These are phyloP conservation scores for Heterobasidion occidentale DNA, from an alignment of 1,284 basidiomycete species.

Conservation along the genomic window DNA sequence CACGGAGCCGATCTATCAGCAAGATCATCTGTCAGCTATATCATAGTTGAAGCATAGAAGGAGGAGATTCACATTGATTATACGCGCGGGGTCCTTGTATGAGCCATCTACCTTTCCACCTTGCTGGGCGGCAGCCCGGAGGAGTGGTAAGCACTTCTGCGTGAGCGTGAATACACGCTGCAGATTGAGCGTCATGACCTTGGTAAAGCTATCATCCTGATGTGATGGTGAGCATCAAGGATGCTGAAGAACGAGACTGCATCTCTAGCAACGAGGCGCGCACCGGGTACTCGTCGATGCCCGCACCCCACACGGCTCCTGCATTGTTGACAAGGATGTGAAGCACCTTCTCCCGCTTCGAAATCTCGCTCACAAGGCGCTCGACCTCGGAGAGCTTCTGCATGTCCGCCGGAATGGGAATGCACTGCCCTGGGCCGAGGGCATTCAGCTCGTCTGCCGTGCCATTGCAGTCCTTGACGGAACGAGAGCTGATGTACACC, in stretches of 20 bases:
- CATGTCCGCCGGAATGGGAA: conserved; percentile 54
- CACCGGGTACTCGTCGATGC: conserved; percentile 49
- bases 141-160: conserved; percentile 57
- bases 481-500: conserved; percentile 67
- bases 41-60: neutral
- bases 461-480: conserved; percentile 44
- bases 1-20: conserved; percentile 53
- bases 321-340: conserved; percentile 67
- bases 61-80: conserved; percentile 46
- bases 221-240: conserved; percentile 1
- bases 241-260: too few species aligned
- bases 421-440: conserved; percentile 48
- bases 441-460: conserved; percentile 50
- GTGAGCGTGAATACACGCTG: conserved; percentile 67
- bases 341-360: conserved; percentile 42
- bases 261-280: conserved; percentile 5
- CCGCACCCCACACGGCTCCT: conserved; percentile 56
- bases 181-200: conserved; percentile 59
- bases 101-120: conserved; percentile 28
- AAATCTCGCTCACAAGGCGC: conserved; percentile 42
- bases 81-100: conserved; percentile 45
- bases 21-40: neutral
- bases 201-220: conserved; percentile 47
- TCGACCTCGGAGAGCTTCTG: conserved; percentile 52
- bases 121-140: conserved; percentile 42